A percentile compares a stretch with the other conserved stretches of the same genome.
Conservation (phyloP, 129 eudicot genomes). For the Kitagawia praeruptora region DNA sequence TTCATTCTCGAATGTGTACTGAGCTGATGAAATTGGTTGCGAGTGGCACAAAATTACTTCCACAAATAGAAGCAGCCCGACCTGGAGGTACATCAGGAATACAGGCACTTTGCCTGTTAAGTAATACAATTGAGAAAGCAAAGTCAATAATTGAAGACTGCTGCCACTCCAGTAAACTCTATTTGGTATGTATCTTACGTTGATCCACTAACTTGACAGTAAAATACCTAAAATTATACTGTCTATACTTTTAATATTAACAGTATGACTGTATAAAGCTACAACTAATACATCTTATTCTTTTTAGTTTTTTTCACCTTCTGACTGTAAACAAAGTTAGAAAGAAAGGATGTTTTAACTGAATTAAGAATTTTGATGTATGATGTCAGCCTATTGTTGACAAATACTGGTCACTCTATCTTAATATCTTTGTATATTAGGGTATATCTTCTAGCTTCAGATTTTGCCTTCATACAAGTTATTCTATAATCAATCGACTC, state of each 20-base stretch:
- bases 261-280: neutral
- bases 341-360: neutral
- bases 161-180: constrained; percentile 70
- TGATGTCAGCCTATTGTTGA: neutral
- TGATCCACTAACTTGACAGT: neutral
- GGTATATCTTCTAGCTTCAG: neutral
- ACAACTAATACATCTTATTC: neutral
- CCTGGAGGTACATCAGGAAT: constrained; percentile 79
- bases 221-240: neutral
- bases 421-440: too few relatives aligned
- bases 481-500: neutral
- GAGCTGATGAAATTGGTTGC: constrained; percentile 34
- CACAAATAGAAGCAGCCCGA: constrained; percentile 64
- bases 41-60: constrained; percentile 38
- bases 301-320: neutral
- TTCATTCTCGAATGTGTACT: constrained; percentile 64
- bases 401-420: neutral
- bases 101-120: constrained; percentile 53
- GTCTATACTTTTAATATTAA: too few relatives aligned
- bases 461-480: too few relatives aligned
- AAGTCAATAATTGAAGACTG: constrained; percentile 46
- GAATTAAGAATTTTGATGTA: neutral
- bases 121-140: constrained; percentile 39
- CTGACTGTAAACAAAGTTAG: neutral
- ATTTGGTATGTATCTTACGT: constrained; percentile 49